Evolutionary conservation across 495 filamentous ascomycete genomes (phyloP).

Genomic region (Aspergillus olivimuriae): DNA sequence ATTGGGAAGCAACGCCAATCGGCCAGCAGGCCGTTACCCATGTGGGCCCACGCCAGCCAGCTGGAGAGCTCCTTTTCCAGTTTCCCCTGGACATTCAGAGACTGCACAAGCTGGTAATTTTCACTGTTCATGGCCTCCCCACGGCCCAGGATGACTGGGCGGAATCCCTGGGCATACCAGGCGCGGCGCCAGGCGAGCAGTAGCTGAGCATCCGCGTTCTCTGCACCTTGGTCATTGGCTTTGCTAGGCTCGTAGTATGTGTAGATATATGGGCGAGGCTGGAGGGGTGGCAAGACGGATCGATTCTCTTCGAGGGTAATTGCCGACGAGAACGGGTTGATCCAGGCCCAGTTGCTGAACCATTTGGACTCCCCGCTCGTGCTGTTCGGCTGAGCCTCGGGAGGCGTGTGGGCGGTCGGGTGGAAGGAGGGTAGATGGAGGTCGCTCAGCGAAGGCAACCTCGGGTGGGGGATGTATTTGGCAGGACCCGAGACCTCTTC

Average conservation of each 20-base stretch:
- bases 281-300: slow-evolving; percentile 78
- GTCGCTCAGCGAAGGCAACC: slow-evolving; percentile 34
- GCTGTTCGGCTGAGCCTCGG: slow-evolving; percentile 73
- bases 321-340: slow-evolving; percentile 79
- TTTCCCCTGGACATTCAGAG: slow-evolving; percentile 42
- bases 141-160: slow-evolving; percentile 70
- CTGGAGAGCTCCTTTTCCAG: slow-evolving; percentile 69
- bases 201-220: slow-evolving; percentile 68
- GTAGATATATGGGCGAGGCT: slow-evolving; percentile 70
- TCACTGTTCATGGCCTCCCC: slow-evolving; percentile 84
- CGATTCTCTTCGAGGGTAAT: slow-evolving; percentile 81
- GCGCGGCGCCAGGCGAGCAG: slow-evolving; percentile 85
- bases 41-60: slow-evolving; percentile 91
- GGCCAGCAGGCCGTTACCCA: slow-evolving; percentile 79
- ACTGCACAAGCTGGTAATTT: slow-evolving; percentile 58
- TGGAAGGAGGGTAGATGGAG: slow-evolving; percentile 48
- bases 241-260: slow-evolving; percentile 77
- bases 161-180: slow-evolving; percentile 92
- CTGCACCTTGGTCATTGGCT: slow-evolving; percentile 52
- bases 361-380: slow-evolving; percentile 73
- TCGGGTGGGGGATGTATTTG: slow-evolving; percentile 35
- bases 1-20: slow-evolving; percentile 81
- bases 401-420: slow-evolving; percentile 67
- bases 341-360: slow-evolving; percentile 85
- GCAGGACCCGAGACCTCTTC: slow-evolving; percentile 20